These are phyloP conservation scores for Phoma herbarum DNA, from an alignment of 2,329 filamentous ascomycete genomes.

Conservation along the genomic window DNA sequence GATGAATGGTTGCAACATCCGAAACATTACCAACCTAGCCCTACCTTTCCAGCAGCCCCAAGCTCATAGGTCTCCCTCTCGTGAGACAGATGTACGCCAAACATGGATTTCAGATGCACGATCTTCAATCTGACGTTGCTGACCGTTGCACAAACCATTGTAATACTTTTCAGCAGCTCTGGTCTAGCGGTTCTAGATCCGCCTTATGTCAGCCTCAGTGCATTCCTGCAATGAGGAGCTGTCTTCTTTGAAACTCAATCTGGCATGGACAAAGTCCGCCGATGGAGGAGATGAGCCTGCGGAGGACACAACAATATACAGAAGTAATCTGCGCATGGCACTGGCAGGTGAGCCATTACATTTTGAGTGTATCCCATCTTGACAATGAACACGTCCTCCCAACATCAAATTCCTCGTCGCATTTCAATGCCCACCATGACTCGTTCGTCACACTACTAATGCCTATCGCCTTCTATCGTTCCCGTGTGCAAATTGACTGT, in stretches of 20 bases:
- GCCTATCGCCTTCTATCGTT: background rate
- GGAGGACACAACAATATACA: background rate
- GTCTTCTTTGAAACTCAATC: too few species aligned
- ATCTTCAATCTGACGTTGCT: background rate
- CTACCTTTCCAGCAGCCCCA: background rate
- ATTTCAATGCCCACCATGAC: background rate
- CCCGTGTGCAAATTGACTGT: background rate
- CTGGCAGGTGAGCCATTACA: background rate
- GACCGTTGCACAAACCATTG: background rate
- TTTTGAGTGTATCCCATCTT: background rate
- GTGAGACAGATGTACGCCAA: background rate
- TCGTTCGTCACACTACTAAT: background rate
- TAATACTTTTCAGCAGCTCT: background rate
- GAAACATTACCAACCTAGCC: background rate
- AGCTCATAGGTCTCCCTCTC: background rate
- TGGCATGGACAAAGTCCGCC: background rate
- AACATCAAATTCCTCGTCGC: background rate
- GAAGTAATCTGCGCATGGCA: background rate
- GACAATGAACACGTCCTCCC: background rate
- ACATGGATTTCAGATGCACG: background rate
- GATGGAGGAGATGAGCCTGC: background rate
- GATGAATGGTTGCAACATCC: background rate
- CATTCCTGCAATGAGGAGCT: background rate
- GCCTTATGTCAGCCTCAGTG: background rate
- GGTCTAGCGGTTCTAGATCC: background rate